Evolutionary conservation across 352 stramenopile genomes (phyloP).

Genomic region (Thalassiosira pacifica): DNA sequence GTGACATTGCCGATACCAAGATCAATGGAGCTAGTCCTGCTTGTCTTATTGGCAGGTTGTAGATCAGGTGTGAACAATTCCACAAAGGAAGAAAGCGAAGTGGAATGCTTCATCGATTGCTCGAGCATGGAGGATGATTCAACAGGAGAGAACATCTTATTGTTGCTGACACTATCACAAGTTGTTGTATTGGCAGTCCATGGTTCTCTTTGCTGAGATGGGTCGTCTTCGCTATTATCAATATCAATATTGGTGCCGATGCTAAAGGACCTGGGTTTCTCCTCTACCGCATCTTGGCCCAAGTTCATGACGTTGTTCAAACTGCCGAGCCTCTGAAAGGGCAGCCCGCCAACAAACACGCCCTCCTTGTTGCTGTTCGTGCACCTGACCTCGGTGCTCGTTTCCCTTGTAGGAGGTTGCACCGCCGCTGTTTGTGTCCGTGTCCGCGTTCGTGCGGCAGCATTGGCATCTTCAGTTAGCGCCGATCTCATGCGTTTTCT

Average conservation of each 20-base stretch:
- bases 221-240: not conserved
- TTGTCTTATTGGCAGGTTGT: conserved; percentile 8
- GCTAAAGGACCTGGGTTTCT: not conserved
- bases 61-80: conserved; percentile 30
- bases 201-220: conserved; percentile 6
- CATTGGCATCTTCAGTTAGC: conserved; percentile 55
- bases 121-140: not conserved
- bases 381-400: not conserved
- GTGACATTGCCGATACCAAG: no score
- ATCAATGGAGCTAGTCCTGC: conserved; percentile 18
- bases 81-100: conserved; percentile 43
- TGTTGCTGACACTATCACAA: no score
- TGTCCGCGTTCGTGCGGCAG: not conserved
- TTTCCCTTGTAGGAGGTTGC: no score
- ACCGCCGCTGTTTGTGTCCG: conserved; percentile 3
- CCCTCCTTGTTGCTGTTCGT: conserved; percentile 37
- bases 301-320: conserved; percentile 20
- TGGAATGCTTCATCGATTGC: conserved; percentile 31
- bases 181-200: not conserved
- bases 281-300: not conserved
- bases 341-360: conserved; percentile 64
- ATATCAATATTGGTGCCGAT: conserved; percentile 1
- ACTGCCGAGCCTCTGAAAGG: conserved; percentile 27
- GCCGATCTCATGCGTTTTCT: conserved; percentile 71
- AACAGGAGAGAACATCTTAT: no score